These are phyloP conservation scores for Moesziomyces parantarcticus DNA, from an alignment of 1,284 basidiomycete species.

Conservation along the genomic window DNA sequence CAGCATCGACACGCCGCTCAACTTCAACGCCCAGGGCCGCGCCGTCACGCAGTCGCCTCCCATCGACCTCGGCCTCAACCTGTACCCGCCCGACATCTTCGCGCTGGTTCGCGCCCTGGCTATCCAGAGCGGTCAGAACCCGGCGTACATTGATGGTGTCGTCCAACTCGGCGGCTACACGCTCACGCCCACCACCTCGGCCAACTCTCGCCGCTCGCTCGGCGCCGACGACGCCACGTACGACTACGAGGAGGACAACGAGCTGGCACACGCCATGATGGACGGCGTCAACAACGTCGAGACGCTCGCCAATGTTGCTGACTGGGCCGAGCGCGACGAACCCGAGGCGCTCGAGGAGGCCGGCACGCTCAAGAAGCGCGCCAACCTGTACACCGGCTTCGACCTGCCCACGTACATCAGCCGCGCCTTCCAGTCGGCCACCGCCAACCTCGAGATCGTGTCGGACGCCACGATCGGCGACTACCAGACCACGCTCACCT, in stretches of 20 bases:
- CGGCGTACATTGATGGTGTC: conserved; percentile 77
- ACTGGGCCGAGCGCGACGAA: conserved; percentile 47
- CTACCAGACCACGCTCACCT: conserved; percentile 75
- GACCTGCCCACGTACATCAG: conserved; percentile 77
- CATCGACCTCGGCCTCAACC: conserved; percentile 77
- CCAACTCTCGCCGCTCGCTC: conserved; percentile 45
- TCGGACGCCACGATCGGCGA: conserved; percentile 76
- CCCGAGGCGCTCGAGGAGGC: conserved; percentile 25
- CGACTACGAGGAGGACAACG: conserved; percentile 53
- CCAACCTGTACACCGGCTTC: conserved; percentile 72
- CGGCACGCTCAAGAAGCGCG: conserved; percentile 70
- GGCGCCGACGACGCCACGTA: conserved; percentile 23
- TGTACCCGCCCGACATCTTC: conserved; percentile 78
- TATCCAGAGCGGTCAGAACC: conserved; percentile 75
- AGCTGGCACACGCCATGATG: conserved; percentile 52
- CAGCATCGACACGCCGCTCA: conserved; percentile 73
- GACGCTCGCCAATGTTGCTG: conserved; percentile 54
- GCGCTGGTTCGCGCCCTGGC: conserved; percentile 77
- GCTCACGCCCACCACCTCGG: conserved; percentile 70
- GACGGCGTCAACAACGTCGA: conserved; percentile 66
- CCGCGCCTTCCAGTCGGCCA: conserved; percentile 76
- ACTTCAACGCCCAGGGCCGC: conserved; percentile 74
- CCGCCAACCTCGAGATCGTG: conserved; percentile 75
- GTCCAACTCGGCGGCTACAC: conserved; percentile 78
- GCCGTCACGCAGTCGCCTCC: conserved; percentile 74